Conservation (phyloP, 495 filamentous ascomycete genomes). For the Penicillium cinerascens region DNA sequence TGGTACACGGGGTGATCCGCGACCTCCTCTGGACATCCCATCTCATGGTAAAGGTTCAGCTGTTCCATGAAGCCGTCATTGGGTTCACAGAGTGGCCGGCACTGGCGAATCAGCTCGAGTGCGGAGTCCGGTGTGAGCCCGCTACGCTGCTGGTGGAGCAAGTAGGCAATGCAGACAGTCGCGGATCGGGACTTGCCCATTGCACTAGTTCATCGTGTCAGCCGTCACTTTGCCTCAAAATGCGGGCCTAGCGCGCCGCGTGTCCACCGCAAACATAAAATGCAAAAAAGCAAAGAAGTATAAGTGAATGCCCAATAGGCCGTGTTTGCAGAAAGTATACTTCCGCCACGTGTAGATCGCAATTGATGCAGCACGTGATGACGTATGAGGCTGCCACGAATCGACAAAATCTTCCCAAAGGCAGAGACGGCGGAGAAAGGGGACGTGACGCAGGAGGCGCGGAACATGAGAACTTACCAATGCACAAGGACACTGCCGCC, state of each 20-base stretch:
- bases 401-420: neutral
- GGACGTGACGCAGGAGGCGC: neutral
- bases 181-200: constrained; percentile 96
- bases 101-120: constrained; percentile 57
- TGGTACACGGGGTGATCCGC: constrained; percentile 73
- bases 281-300: neutral
- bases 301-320: neutral
- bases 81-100: constrained; percentile 72
- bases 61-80: constrained; percentile 89
- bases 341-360: constrained; percentile 18
- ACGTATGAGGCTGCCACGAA: constrained; percentile 13
- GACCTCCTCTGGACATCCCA: constrained; percentile 70
- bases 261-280: neutral
- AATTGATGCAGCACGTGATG: constrained; percentile 13
- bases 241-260: neutral
- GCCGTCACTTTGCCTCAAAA: constrained; percentile 5
- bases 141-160: constrained; percentile 61
- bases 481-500: constrained; percentile 70
- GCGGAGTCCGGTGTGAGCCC: constrained; percentile 56
- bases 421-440: neutral
- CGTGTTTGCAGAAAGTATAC: neutral
- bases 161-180: constrained; percentile 77
- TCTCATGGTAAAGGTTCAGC: constrained; percentile 78
- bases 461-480: constrained; percentile 52
- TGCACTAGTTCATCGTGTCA: constrained; percentile 58